Evolutionary conservation across 169 alveolate species (phyloP).

Genomic region (Babesia bigemina): DNA sequence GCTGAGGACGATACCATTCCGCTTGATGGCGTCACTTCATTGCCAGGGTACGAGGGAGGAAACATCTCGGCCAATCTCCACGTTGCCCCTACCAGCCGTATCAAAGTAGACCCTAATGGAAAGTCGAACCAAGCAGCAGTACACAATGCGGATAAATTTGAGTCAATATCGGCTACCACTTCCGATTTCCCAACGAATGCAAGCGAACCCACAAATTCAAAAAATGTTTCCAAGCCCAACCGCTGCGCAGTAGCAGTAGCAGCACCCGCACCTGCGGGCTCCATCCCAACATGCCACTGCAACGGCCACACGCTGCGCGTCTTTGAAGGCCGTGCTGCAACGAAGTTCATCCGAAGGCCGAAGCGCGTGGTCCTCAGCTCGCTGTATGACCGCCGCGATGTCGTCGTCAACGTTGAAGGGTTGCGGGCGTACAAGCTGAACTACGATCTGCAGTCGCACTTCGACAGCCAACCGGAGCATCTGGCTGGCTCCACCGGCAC

Average conservation of each 20-base stretch:
- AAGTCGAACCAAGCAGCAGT: not conserved
- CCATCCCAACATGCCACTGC: constrained; percentile 48
- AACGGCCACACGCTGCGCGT: constrained; percentile 55
- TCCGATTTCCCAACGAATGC: not conserved
- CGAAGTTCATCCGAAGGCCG: constrained; percentile 5
- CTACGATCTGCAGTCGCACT: constrained; percentile 66
- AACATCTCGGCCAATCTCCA: not conserved
- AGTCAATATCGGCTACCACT: not conserved
- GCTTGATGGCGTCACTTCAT: not conserved
- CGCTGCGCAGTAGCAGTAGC: not conserved
- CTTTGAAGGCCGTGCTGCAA: constrained; percentile 40
- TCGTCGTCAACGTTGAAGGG: constrained; percentile 10
- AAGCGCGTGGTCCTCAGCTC: constrained; percentile 37
- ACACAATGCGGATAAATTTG: no score
- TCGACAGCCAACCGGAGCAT: constrained; percentile 34
- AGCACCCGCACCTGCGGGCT: not conserved
- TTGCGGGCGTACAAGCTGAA: constrained; percentile 55
- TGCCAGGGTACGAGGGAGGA: not conserved
- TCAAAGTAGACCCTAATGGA: not conserved
- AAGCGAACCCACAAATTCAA: no score
- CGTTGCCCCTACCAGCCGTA: not conserved
- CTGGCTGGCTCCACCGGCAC: not conserved
- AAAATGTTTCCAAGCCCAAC: not conserved
- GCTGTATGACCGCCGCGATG: constrained; percentile 37
- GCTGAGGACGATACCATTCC: no score